Evolutionary conservation across 495 filamentous ascomycete species (phyloP).

Genomic region (Chaetomium tenue): DNA sequence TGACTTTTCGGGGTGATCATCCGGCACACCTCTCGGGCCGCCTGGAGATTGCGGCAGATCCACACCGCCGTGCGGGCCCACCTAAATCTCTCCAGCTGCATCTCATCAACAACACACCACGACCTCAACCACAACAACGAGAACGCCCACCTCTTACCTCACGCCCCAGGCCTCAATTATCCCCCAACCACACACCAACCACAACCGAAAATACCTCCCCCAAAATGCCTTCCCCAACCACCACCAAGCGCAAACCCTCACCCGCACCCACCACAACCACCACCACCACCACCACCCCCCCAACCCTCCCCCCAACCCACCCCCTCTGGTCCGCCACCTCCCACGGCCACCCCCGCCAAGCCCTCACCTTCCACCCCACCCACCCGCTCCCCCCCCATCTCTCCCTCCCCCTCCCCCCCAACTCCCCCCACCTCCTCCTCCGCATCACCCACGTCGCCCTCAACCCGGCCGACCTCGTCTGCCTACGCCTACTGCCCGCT

Average conservation of each 20-base stretch:
- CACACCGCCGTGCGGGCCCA: too few relatives aligned
- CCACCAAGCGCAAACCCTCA: not conserved
- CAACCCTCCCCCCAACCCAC: slow-evolving; percentile 22
- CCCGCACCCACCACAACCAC: not conserved
- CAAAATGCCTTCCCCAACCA: not conserved
- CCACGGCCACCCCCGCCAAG: slow-evolving; percentile 20
- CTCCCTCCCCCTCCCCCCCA: slow-evolving; percentile 32
- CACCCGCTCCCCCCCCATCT: slow-evolving; percentile 21
- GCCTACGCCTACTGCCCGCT: slow-evolving; percentile 35
- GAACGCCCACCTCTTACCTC: too few relatives aligned
- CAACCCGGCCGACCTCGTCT: slow-evolving; percentile 43
- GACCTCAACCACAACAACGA: not conserved
- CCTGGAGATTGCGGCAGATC: not conserved
- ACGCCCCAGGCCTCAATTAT: not conserved
- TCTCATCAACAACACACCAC: not conserved
- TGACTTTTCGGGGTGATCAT: too few relatives aligned
- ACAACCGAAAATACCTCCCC: not conserved
- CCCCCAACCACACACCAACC: not conserved
- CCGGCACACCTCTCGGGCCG: not conserved
- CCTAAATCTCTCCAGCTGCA: not conserved
- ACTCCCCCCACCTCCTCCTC: slow-evolving; percentile 35
- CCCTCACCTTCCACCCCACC: slow-evolving; percentile 12
- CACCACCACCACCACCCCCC: too few relatives aligned
- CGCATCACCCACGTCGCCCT: slow-evolving; percentile 42
- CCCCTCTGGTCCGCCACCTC: slow-evolving; percentile 21